phyloP scores from a whole-genome alignment of 495 filamentous ascomycete genomes.

The Penicillium paradoxum region DNA sequence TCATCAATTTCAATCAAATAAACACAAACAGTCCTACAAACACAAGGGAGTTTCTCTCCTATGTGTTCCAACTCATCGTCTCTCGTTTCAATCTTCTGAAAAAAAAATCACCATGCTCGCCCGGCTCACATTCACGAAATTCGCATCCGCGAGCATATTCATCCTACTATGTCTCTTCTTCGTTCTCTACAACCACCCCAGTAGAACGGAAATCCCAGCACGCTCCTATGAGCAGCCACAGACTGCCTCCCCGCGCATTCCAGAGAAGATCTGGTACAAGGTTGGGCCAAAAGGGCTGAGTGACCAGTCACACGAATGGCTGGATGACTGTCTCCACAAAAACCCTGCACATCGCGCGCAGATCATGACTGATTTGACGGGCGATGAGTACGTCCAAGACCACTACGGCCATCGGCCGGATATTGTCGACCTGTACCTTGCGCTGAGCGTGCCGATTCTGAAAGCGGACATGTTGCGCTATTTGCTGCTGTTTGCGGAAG shows the following conservation, averaged over 20 bases:
- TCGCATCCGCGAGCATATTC: neutral
- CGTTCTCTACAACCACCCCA: neutral
- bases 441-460: neutral
- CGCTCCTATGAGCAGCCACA: neutral
- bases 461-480: constrained; percentile 4
- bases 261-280: constrained; percentile 4
- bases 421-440: neutral
- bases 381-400: neutral
- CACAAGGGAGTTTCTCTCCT: no score
- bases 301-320: neutral
- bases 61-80: neutral
- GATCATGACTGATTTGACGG: constrained; percentile 1
- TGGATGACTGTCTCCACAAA: neutral
- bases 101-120: neutral
- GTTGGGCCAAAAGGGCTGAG: neutral
- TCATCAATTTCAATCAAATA: no score
- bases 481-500: neutral
- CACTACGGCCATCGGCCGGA: neutral
- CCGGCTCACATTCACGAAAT: neutral
- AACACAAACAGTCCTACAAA: no score
- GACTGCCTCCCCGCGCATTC: neutral
- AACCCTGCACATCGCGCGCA: neutral
- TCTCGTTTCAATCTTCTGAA: neutral
- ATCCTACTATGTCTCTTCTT: neutral
- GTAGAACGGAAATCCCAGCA: neutral